Base-by-base conservation (phyloP, 1,139 yeast species). In the Debaryomyces singareniensis region DNA sequence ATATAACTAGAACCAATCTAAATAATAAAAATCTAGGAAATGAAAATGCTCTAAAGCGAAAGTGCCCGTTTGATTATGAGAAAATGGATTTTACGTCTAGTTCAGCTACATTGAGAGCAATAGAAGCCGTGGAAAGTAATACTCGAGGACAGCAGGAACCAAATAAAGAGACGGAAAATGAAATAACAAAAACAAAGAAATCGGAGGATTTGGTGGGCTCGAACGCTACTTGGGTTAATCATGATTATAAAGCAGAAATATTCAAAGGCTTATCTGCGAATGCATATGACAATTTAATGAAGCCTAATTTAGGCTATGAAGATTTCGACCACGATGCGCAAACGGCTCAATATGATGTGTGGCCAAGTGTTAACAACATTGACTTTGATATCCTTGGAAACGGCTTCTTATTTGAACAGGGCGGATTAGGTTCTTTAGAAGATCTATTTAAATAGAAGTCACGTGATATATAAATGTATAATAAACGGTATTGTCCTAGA, bases 311-410 rank as follows among this genome's bases (percentile, higher is more conserved):
- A n/a, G n/a, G n/a, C n/a, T n/a, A n/a, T n/a, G n/a, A n/a, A n/a
- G n/a, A n/a, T n/a, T n/a, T n/a, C n/a, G n/a, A n/a, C n/a, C n/a
- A n/a, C n/a, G n/a, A n/a, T n/a, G 21, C 21, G 9, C n/a, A 18
- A 7, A 7, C n/a, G 7, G 9, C 21, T 18, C 21, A 18, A 18
- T 7, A 18, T 18, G n/a, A 18, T 7, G n/a, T 18, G 21, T 18
- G 21, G 21, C 21, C 21, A 7, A 10, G 10, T 15, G 25, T 20
- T 15, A 18, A n/a, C n/a, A n/a, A 51, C 20, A 50, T 60, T 33
- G 61, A 61, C 35, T 51, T 61, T 29, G 67, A 61, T 28, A 53
- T 61, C 32, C 44, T 61, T 25, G 51, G 50, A 26, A 60, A 55
- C 34, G 59, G 58, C 15, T 38, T 37, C 15, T 40, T 55, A 26